A percentile compares a stretch with the other conserved stretches of the same genome.
Conservation (phyloP, 805 yeast genomes). For the Candida schatavii region DNA sequence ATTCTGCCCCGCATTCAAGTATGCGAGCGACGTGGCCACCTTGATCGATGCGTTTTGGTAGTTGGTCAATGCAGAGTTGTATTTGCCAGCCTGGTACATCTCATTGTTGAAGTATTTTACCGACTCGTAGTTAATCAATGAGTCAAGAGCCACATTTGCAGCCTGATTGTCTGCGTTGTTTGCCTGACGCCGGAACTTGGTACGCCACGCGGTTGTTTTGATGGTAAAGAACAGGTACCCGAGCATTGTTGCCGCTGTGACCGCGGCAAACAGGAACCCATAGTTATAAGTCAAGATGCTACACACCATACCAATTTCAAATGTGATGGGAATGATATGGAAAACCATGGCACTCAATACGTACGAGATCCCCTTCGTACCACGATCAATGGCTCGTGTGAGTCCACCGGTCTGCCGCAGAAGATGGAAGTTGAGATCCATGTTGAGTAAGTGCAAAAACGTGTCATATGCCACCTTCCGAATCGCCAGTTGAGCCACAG, state of each 20-base stretch:
- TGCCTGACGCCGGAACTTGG: constrained; percentile 81
- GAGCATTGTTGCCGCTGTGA: constrained; percentile 85
- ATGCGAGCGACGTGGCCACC: constrained; percentile 82
- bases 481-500: constrained; percentile 93
- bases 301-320: constrained; percentile 90
- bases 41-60: constrained; percentile 76
- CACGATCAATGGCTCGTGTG: constrained; percentile 94
- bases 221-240: constrained; percentile 86
- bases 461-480: constrained; percentile 86
- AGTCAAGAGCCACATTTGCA: constrained; percentile 92
- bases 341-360: constrained; percentile 96
- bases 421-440: constrained; percentile 88
- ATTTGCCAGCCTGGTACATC: constrained; percentile 69
- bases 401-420: constrained; percentile 93
- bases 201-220: constrained; percentile 93
- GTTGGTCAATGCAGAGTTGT: constrained; percentile 66
- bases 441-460: constrained; percentile 73
- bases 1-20: constrained; percentile 75
- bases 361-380: constrained; percentile 94
- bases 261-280: constrained; percentile 84
- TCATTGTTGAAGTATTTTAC: constrained; percentile 96
- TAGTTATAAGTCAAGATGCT: constrained; percentile 92
- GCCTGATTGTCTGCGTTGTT: constrained; percentile 93
- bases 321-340: constrained; percentile 88
- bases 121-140: constrained; percentile 89